A percentile compares a stretch with the other conserved stretches of the same genome.
Conservation (phyloP, 768 basidiomycete genomes). For the Suillus occidentalis region DNA sequence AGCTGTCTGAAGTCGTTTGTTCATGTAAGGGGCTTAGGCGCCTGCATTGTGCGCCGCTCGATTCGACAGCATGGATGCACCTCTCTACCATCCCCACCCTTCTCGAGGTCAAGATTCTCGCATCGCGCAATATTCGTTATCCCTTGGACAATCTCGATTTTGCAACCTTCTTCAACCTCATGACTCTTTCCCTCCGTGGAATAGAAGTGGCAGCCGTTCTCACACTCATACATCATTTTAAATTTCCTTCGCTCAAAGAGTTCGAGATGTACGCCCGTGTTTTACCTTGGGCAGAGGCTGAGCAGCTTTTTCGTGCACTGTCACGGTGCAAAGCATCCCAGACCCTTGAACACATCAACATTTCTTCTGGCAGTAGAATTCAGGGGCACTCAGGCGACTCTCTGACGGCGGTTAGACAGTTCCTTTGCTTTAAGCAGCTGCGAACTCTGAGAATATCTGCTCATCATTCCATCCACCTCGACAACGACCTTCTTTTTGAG, state of each 20-base stretch:
- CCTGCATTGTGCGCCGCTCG: not conserved
- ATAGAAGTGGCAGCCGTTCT: not conserved
- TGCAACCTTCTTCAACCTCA: not conserved
- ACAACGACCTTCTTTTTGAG: not conserved
- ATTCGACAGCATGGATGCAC: not conserved
- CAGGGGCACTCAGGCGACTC: not conserved
- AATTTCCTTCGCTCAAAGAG: not conserved
- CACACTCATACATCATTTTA: not conserved
- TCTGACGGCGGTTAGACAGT: not conserved
- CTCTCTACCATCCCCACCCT: not conserved
- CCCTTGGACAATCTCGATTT: not conserved
- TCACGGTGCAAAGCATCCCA: conserved; percentile 3
- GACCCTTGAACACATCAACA: not conserved
- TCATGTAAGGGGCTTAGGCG: not conserved
- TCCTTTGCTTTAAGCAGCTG: not conserved
- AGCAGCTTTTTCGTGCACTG: not conserved
- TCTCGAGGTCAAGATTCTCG: not conserved
- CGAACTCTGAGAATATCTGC: not conserved
- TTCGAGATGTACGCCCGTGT: not conserved
- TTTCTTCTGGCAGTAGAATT: not conserved
- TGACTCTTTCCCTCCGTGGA: not conserved
- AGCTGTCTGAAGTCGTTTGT: not conserved
- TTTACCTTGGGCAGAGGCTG: not conserved
- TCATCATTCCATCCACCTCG: not conserved
- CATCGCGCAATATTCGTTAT: not conserved